Evolutionary conservation across 2,329 filamentous ascomycete species (phyloP).

Genomic region (Eutypa lata): DNA sequence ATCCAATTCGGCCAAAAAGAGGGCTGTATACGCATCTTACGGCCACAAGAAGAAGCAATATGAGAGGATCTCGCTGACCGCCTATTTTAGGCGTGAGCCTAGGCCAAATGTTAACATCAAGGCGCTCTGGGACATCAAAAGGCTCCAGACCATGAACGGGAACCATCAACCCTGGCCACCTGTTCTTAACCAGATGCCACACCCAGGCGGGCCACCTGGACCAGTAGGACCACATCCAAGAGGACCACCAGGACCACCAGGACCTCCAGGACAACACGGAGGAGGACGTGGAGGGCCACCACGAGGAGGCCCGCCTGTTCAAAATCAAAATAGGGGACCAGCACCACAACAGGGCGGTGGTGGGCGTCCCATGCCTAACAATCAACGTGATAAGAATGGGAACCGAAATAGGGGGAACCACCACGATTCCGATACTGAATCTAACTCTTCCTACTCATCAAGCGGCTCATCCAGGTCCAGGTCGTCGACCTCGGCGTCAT

Average conservation of each 20-base stretch:
- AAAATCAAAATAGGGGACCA: neutral
- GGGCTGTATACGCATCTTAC: constrained; percentile 4
- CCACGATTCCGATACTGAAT: constrained; percentile 9
- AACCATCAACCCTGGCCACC: neutral
- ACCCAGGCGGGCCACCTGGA: neutral
- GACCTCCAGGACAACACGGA: neutral
- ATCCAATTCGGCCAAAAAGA: constrained; percentile 4
- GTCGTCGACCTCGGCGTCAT: constrained; percentile 12
- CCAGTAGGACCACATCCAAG: neutral
- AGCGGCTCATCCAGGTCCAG: constrained; percentile 8
- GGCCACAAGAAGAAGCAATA: constrained; percentile 27
- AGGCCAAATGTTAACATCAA: constrained; percentile 26
- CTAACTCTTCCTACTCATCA: constrained; percentile 7
- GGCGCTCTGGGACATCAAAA: constrained; percentile 17
- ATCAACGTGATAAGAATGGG: no score
- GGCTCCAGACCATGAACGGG: constrained; percentile 1
- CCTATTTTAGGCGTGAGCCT: constrained; percentile 43
- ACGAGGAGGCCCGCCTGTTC: neutral
- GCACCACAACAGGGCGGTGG: neutral
- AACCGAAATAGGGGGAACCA: neutral
- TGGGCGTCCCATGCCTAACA: neutral
- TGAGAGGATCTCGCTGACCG: constrained; percentile 40
- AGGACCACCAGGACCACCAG: neutral
- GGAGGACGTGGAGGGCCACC: neutral
- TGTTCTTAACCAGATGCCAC: neutral